Base-by-base conservation (phyloP, 208 protist genomes). In the Lotmaria passim region DNA sequence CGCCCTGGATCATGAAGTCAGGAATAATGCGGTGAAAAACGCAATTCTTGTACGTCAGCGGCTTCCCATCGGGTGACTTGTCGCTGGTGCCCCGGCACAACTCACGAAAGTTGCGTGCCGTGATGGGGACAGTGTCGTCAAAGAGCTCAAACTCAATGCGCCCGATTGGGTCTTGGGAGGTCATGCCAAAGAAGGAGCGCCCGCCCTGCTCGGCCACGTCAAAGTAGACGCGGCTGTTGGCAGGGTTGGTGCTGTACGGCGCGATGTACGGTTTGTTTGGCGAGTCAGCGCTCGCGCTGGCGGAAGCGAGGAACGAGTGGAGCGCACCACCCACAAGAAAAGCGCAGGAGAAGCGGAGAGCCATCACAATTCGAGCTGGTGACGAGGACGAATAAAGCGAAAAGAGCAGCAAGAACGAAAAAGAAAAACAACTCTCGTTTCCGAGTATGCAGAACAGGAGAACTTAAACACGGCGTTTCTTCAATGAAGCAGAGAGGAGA, bases 1-100 rank as follows among this genome's bases (percentile, higher is more conserved):
- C 97, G 26, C 94, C 94, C 71, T 99, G 97, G 43, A 94, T 87
- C 93, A 99, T 98, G 71, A 99, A 99, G 34, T 86, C 73, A 0
- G 87, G 83, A 52, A 98, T 98, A 58, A 99, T 94, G 48, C 98
- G 86, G 68, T 99, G 98, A 71, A 99, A 98, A 14, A 82, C 75
- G 28, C 82, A 97, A 30, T 83, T 87, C 70, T 98, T 97, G 80
- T 92, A 99, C 64, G 79, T 73, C 24, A 99, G 87, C 23, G 81
- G 85, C 51, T 94, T 96, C 1, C 97, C 95, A 6, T 85, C 87
- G 0, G 85, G 89, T n/a, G 92, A 73, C 26, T 63, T 66, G 17
- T 65, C 73, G 14, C 46, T 47, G 17, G 62, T 67, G 30, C 89
- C 90, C 26, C 87, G 79, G 79, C 93, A 97, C 41, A 97, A 80